Percentiles rank a stretch among this genome's conserved stretches.
Conservation (phyloP, 805 yeast species). For the Ogataea allantospora region DNA sequence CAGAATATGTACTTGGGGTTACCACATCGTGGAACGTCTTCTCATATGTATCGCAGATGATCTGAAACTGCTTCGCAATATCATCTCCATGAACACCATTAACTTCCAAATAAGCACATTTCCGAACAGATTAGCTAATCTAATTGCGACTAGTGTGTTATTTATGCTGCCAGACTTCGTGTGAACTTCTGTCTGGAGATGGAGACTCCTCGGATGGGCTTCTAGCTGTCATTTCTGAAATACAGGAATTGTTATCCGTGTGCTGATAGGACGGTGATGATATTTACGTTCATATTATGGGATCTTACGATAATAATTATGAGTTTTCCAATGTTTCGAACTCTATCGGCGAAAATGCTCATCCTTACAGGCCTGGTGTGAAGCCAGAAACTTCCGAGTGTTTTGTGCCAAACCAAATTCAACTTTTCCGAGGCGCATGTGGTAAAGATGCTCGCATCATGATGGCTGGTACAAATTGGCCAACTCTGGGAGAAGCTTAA, state of each 20-base stretch:
- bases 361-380: conserved; percentile 64
- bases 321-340: conserved; percentile 54
- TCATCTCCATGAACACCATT: conserved; percentile 51
- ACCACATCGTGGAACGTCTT: conserved; percentile 62
- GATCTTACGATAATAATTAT: conserved; percentile 51
- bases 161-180: conserved; percentile 68
- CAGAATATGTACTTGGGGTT: conserved; percentile 75
- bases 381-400: conserved; percentile 51
- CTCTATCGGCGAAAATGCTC: conserved; percentile 63
- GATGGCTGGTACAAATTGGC: conserved; percentile 70
- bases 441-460: conserved; percentile 47
- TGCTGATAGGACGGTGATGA: conserved; percentile 51
- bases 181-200: conserved; percentile 59
- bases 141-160: conserved; percentile 57
- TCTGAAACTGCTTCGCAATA: conserved; percentile 68
- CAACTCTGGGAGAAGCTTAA: conserved; percentile 52
- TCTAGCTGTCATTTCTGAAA: conserved; percentile 47
- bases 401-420: conserved; percentile 49
- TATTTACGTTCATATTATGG: conserved; percentile 64
- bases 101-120: conserved; percentile 42
- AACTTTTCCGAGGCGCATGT: conserved; percentile 43
- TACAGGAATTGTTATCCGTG: conserved; percentile 42
- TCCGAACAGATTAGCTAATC: conserved; percentile 43
- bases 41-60: conserved; percentile 48
- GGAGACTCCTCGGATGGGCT: conserved; percentile 45